Base-by-base conservation (phyloP, 805 yeast species). In the Komagataella pseudopastoris region DNA sequence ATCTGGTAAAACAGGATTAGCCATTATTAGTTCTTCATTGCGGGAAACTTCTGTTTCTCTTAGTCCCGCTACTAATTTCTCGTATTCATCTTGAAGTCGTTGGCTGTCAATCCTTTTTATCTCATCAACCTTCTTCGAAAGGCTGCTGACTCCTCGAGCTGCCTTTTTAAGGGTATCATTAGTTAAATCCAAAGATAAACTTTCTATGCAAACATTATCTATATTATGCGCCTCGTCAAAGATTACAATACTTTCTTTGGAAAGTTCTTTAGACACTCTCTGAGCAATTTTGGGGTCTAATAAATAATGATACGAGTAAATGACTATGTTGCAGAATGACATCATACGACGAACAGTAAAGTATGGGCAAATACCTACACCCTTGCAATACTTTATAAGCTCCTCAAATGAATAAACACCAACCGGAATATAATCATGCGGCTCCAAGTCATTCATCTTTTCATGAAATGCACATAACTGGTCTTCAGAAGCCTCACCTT, bases 201-300 rank as follows among this genome's bases (percentile, higher is more conserved):
- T 87, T 66, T 93, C 99, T 53, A 93, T 93, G 71, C 99, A 93
- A 52, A 93, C 99, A 72, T 93, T 93, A 74, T 93, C 99, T 52
- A 93, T 93, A 68, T 93, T 93, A 66, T 93, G 99, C 49, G 99
- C 99, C 70, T 93, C 99, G 69, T 93, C 99, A 63, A 93, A 93
- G 45, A 93, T 95, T 55, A 93, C 85, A 54, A 93, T 93, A 51
- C 95, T 78, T 61, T 93, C 98, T 58, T 89, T 88, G 17, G 96
- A 86, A 50, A 93, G 76, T 62, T 93, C 98, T 56, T 76, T 80
- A 4, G 97, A 89, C 18, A 93, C 99, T 55, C 99, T 74, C 56
- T 89, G 96, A 2, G 98, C 93, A 64, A 93, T 93, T 63, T 93
- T 93, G 18, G 99, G 99, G 64, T 93, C 99, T 58, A 93, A 73